Percentiles rank a stretch among this genome's conserved stretches.
These are phyloP conservation scores for Colletotrichum sp. DNA, from an alignment of 2,329 filamentous ascomycete genomes.

Conservation along the genomic window DNA sequence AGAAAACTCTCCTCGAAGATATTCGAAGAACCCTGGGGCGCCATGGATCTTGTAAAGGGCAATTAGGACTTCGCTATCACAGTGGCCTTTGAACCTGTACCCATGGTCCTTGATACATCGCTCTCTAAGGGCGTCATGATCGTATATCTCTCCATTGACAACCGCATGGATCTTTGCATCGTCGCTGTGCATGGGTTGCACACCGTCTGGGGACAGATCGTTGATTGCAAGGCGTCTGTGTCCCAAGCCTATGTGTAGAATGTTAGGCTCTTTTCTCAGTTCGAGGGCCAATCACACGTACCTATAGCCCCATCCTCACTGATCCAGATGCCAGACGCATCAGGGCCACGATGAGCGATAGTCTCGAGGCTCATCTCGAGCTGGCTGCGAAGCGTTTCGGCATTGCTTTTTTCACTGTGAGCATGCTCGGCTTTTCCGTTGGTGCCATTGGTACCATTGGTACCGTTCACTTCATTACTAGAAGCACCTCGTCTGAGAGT, in stretches of 20 bases:
- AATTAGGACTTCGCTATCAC: constrained; percentile 58
- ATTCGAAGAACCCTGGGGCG: constrained; percentile 33
- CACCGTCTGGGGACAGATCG: constrained; percentile 49
- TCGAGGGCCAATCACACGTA: not conserved
- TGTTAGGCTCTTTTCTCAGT: not conserved
- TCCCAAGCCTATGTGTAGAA: constrained; percentile 35
- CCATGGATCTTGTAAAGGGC: constrained; percentile 58
- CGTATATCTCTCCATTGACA: constrained; percentile 65
- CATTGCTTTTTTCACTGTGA: not conserved
- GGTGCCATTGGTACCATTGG: not conserved
- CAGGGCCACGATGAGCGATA: constrained; percentile 34
- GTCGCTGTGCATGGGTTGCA: constrained; percentile 49
- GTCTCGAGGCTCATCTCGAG: constrained; percentile 2
- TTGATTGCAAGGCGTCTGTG: constrained; percentile 58
- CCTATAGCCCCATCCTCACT: not conserved
- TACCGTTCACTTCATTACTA: not conserved
- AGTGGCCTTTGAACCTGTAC: constrained; percentile 50
- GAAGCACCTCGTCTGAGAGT: not conserved
- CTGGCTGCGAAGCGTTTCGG: not conserved
- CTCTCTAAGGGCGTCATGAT: constrained; percentile 49
- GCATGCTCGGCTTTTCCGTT: not conserved
- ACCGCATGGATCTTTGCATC: constrained; percentile 52
- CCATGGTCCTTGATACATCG: constrained; percentile 34
- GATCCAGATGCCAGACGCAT: constrained; percentile 33
- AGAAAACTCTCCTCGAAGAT: constrained; percentile 60